A percentile compares a stretch with the other conserved stretches of the same genome.
Conservation (phyloP, 192 early-diverging fungal species). For the Diversispora epigaea region DNA sequence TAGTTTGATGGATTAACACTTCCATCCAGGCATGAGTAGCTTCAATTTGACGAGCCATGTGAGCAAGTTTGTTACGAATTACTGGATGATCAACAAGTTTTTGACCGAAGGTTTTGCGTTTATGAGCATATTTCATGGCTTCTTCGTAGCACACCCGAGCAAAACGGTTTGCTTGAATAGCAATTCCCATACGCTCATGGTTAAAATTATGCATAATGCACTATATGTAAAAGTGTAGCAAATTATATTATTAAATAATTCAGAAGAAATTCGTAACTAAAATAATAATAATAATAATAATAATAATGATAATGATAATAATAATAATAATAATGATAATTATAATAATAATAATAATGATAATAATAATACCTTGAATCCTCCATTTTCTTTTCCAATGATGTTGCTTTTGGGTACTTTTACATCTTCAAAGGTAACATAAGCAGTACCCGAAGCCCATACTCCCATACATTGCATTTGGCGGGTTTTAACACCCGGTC, state of each 20-base stretch:
- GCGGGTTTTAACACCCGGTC: constrained; percentile 74
- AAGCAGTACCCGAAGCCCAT: constrained; percentile 79
- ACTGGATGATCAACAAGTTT: constrained; percentile 83
- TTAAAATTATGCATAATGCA: constrained; percentile 78
- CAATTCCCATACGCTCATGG: constrained; percentile 79
- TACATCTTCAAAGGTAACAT: constrained; percentile 82
- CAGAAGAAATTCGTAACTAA: background rate
- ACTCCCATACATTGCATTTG: constrained; percentile 85
- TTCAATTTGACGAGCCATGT: constrained; percentile 84
- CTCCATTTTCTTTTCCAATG: constrained; percentile 82
- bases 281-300: background rate
- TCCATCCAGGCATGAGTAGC: constrained; percentile 87
- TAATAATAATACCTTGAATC: constrained; percentile 62
- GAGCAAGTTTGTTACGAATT: constrained; percentile 74
- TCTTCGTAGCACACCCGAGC: constrained; percentile 87
- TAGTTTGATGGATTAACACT: constrained; percentile 69
- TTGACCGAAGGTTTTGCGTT: constrained; percentile 86
- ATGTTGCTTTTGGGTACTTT: constrained; percentile 82
- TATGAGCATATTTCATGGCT: constrained; percentile 76
- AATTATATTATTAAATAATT: background rate
- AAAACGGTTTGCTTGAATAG: constrained; percentile 81
- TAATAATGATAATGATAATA: background rate
- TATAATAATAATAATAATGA: background rate
- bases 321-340: background rate
- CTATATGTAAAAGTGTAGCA: constrained; percentile 14